These are phyloP conservation scores for Penicillium digitatum DNA, from an alignment of 2,329 filamentous ascomycete genomes.

Conservation along the genomic window DNA sequence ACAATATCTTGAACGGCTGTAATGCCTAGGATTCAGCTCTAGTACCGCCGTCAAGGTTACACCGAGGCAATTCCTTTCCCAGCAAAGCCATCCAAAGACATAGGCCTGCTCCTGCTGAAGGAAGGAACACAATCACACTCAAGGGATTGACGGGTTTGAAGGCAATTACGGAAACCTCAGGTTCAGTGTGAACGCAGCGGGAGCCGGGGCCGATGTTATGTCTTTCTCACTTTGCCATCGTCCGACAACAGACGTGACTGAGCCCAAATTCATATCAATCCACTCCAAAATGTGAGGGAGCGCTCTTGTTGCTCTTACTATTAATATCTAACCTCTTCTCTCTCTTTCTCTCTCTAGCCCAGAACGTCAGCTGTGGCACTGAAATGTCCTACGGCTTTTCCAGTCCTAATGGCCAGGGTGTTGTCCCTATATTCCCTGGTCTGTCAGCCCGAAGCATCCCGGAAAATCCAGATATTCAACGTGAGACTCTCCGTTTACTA, in stretches of 20 bases:
- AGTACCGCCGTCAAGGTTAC: not conserved
- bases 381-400: not conserved
- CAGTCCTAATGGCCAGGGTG: not conserved
- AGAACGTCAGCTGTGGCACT: not conserved
- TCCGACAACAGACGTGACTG: conserved; percentile 3
- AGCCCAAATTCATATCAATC: not conserved
- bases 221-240: conserved; percentile 1
- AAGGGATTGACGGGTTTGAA: not conserved
- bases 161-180: not conserved
- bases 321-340: not conserved
- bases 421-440: conserved; percentile 2
- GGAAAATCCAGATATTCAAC: conserved; percentile 1
- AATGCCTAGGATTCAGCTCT: not conserved
- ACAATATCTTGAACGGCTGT: not conserved
- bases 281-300: not conserved
- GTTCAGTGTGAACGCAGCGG: not conserved
- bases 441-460: conserved; percentile 3
- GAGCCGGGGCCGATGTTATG: conserved; percentile 3
- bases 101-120: not conserved
- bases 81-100: not conserved
- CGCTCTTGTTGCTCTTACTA: not conserved
- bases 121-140: not conserved
- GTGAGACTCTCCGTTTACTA: not conserved
- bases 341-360: not conserved
- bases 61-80: not conserved